Conservation (phyloP, 2,329 filamentous ascomycete genomes). For the Didymella pomorum region DNA sequence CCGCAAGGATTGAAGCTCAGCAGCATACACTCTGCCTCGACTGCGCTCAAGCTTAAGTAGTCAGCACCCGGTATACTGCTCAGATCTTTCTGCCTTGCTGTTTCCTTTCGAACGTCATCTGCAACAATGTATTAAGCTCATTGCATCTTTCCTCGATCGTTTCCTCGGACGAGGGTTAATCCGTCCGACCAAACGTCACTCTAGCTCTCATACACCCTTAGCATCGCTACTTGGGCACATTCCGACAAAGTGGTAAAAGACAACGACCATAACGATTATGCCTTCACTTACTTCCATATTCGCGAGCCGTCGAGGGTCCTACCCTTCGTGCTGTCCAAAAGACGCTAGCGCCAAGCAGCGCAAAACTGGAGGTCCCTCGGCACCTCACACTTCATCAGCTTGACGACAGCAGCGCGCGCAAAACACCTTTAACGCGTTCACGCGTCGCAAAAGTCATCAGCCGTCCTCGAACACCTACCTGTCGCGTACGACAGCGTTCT, state of each 20-base stretch:
- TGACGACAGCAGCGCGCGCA: slow-evolving; percentile 23
- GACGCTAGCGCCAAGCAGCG: slow-evolving; percentile 44
- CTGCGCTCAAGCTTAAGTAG: neutral
- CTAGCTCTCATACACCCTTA: slow-evolving; percentile 5
- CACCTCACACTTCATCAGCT: slow-evolving; percentile 29
- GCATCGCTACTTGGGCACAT: neutral
- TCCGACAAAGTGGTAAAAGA: neutral
- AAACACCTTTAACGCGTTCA: slow-evolving; percentile 21
- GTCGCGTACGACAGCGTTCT: slow-evolving; percentile 28
- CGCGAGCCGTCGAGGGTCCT: slow-evolving; percentile 11
- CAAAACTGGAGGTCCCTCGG: slow-evolving; percentile 45
- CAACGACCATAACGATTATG: slow-evolving; percentile 9
- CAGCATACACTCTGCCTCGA: neutral
- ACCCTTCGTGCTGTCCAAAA: slow-evolving; percentile 14
- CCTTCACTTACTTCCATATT: slow-evolving; percentile 4
- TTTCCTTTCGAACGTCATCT: neutral
- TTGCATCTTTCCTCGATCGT: slow-evolving; percentile 1
- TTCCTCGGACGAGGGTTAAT: neutral
- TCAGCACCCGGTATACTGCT: neutral
- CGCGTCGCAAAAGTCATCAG: slow-evolving; percentile 11
- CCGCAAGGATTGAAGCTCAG: neutral
- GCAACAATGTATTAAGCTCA: neutral
- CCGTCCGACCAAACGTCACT: slow-evolving; percentile 1
- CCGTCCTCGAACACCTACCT: neutral
- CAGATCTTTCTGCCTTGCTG: neutral